Conservation (phyloP, 805 yeast species). For the Schizosaccharomyces lindneri region DNA sequence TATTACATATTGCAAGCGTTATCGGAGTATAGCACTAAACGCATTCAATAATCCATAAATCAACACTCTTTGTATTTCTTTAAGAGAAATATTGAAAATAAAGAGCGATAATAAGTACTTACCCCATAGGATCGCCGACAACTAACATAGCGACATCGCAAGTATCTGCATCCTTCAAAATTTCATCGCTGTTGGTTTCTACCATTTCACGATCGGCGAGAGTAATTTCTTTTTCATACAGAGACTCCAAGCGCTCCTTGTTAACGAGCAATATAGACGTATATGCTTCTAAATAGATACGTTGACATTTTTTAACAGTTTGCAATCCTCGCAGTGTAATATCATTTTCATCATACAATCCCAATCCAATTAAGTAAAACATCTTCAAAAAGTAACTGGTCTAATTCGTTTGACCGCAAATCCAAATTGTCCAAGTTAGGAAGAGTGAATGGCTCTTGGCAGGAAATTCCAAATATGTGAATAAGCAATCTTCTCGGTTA, state of each 20-base stretch:
- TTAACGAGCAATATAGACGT: conserved; percentile 93
- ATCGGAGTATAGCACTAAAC: no score
- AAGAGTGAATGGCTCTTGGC: no score
- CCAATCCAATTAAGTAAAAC: conserved; percentile 80
- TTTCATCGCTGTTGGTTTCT: conserved; percentile 66
- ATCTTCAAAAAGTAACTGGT: conserved; percentile 16
- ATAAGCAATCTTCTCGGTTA: neutral
- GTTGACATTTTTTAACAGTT: conserved; percentile 52
- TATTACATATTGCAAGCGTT: no score
- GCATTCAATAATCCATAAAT: neutral
- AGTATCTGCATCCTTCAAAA: conserved; percentile 45
- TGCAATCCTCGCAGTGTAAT: conserved; percentile 88
- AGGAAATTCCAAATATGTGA: conserved; percentile 1
- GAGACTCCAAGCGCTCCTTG: conserved; percentile 33
- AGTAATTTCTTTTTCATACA: conserved; percentile 63
- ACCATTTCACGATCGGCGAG: conserved; percentile 89
- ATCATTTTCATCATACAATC: conserved; percentile 68
- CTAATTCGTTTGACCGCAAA: no score
- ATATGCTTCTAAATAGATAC: conserved; percentile 89
- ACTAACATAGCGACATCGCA: conserved; percentile 85
- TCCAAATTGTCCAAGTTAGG: no score
- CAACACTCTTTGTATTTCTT: neutral
- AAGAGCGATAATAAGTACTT: neutral
- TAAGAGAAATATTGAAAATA: neutral
- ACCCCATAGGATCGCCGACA: conserved; percentile 90